Conservation (phyloP, 2,329 filamentous ascomycete species). For the Eutypa lata region DNA sequence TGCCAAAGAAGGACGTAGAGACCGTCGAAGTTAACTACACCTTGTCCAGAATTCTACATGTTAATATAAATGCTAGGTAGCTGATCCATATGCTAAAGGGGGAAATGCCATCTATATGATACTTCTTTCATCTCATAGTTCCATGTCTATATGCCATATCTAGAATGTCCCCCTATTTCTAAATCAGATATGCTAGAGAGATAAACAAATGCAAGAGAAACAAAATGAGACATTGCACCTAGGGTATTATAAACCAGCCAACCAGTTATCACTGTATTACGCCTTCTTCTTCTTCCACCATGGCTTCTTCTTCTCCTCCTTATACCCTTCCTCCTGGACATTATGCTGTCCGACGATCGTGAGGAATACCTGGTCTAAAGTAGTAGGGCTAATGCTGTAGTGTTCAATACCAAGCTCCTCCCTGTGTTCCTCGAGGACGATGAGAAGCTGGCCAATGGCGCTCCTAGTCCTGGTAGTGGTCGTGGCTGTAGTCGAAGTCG, state of each 20-base stretch:
- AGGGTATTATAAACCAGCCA: background rate
- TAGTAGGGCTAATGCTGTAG: conserved; percentile 83
- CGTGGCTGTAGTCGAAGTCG: too few relatives aligned
- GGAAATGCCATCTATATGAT: too few relatives aligned
- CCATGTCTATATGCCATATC: too few relatives aligned
- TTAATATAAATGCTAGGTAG: too few relatives aligned
- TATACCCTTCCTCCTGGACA: conserved; percentile 65
- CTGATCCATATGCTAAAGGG: too few relatives aligned
- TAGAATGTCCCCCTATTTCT: background rate
- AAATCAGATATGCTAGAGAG: background rate
- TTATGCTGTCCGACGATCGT: conserved; percentile 79
- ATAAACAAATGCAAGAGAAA: background rate
- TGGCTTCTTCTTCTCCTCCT: conserved; percentile 19
- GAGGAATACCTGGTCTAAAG: conserved; percentile 87
- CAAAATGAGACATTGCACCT: too few relatives aligned
- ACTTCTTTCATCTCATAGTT: too few relatives aligned
- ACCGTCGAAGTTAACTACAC: too few relatives aligned
- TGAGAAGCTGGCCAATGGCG: conserved; percentile 67
- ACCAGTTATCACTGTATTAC: conserved; percentile 4
- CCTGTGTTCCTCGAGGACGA: conserved; percentile 69
- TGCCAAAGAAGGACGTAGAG: too few relatives aligned
- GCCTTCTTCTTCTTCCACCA: conserved; percentile 17
- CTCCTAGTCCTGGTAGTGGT: conserved; percentile 26
- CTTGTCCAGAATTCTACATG: too few relatives aligned
- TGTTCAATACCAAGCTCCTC: conserved; percentile 71